Base-by-base conservation (phyloP, 352 stramenopile genomes). In the Pythium aristosporum region DNA sequence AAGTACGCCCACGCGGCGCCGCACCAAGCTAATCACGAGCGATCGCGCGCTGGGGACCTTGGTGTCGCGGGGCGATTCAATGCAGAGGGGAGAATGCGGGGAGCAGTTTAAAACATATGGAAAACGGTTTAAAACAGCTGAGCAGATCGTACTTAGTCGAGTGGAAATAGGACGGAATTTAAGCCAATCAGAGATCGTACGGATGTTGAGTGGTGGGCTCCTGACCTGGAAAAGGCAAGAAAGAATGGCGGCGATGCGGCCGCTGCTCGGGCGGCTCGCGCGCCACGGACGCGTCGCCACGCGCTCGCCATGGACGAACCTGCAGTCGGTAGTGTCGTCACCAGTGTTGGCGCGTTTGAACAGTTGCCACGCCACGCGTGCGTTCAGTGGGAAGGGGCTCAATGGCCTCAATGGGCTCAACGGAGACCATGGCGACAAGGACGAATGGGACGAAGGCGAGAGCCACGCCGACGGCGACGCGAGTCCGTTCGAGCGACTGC, bases 401-500 rank as follows among this genome's bases (percentile, higher is more conserved):
- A 49, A 60, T 39, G 53, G 51, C 20, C 4, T 63, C 39, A 64
- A 67, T 30, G 61, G 61, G 2, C 16, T 64, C 13, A 64, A 62
- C 36, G 56, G 65, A 12, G 47, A 57, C 9, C 32, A 59, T 23
- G 34, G 39, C n/a, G 53, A 57, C 21, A 39, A 51, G 15, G 57
- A 74, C 15, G 52, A 76, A 15, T 51, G 64, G n/a, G 49, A 71
- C 16, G 56, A 75, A 20, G 52, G 64, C 20, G 52, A 67, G 15
- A 6, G 47, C 37, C 56, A 25, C 2, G 8, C 30, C 15, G 36
- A 64, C n/a, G 67, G 65, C 15, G 70, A 78, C 12, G 32, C 84
- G 63, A 89, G 74, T 68, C 76, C 81, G 28, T 82, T 92, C 1
- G 80, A 91, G 64, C 78, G 78, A 9, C 70, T 92, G 30, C 39